Base-by-base conservation (phyloP, 2,329 filamentous ascomycete genomes). In the Iodosphaeria phyllophila region DNA sequence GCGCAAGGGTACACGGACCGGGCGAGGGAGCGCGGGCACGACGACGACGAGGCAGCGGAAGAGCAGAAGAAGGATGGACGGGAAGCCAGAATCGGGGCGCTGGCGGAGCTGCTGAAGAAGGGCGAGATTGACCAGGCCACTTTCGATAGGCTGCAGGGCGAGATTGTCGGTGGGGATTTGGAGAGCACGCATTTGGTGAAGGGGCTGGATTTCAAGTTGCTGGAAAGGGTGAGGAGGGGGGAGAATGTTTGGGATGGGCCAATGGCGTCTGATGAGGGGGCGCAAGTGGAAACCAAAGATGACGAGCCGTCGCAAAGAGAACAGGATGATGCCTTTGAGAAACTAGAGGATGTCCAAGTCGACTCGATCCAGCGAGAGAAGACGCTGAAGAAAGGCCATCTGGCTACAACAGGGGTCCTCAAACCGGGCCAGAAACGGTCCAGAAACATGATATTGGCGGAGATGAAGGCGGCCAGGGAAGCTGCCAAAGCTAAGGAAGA, bases 111-210 rank as follows among this genome's bases (percentile, higher is more conserved):
- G 38, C 60, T 83, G 35, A 89, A 89, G 49, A 58, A 83, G 22
- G 79, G 78, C 23, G 71, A 92, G 49, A 83, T 95, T 34, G 78
- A 91, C 36, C 64, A 70, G 36, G 64, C 63, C 24, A 82, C 73
- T 0, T 92, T 91, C 44, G 73, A 86, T 38, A 70, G 64, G 38
- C 48, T 86, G 20, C 60, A 76, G 17, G 65, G 66, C 33, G 66
- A 91, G 37, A 80, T 93, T 28, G 67, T 80, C 1, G 84, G 83
- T 4, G 86, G 84, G 6, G 77, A 92, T 44, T 51, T 84, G 13
- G 57, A 57, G 9, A 80, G 71, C 37, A 92, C 83, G 9, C 82
- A 92, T 57, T 51, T 93, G 35, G 74, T 95, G 23, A 95, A 93
- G 44, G 89, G 89, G 0, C 51, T 98, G 24, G 89, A 98, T 49